Conservation (phyloP, 768 basidiomycete species). For the Dentipellis sp. region DNA sequence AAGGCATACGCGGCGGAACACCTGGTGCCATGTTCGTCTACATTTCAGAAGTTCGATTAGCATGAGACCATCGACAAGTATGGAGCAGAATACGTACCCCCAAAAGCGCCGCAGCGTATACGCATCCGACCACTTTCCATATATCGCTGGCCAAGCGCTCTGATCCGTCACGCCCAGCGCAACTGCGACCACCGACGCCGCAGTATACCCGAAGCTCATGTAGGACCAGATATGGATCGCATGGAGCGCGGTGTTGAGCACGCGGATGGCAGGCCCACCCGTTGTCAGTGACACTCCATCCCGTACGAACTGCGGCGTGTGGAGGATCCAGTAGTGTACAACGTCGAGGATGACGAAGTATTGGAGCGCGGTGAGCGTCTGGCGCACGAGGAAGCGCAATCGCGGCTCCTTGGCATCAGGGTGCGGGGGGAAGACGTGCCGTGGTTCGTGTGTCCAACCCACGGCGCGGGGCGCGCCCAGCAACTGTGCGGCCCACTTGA, state of each 20-base stretch:
- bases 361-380: background rate
- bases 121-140: constrained; percentile 23
- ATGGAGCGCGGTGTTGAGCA: background rate
- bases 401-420: background rate
- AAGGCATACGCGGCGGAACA: background rate
- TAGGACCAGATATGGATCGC: background rate
- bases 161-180: constrained; percentile 19
- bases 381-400: background rate
- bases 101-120: constrained; percentile 31
- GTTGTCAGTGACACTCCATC: background rate
- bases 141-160: constrained; percentile 30
- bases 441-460: background rate
- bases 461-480: background rate
- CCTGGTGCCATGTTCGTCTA: background rate
- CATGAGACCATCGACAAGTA: no score
- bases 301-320: background rate
- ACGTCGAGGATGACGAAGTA: background rate
- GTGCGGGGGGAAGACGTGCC: background rate
- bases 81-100: constrained; percentile 25
- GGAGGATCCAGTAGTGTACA: background rate
- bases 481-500: background rate
- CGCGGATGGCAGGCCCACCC: background rate
- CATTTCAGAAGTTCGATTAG: no score
- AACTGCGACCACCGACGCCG: constrained; percentile 6
- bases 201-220: background rate